Percentiles rank a stretch among this genome's conserved stretches.
Evolutionary conservation across 805 yeast genomes (phyloP).

Genomic region (Barnettozyma populi): DNA sequence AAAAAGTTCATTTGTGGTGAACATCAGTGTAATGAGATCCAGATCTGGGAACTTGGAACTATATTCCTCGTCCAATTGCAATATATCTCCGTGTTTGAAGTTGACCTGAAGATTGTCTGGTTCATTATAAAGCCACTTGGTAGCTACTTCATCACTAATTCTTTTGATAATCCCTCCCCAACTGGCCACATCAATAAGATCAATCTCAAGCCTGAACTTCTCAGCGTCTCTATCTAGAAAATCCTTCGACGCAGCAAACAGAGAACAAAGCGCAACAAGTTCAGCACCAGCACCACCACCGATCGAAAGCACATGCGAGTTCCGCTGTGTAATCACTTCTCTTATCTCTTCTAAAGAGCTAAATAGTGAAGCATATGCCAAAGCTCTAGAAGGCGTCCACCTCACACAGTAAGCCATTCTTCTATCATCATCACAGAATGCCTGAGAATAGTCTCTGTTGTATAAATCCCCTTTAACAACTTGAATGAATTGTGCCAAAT

Average conservation of each 20-base stretch:
- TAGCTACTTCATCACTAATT: slow-evolving; percentile 38
- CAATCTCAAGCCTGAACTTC: slow-evolving; percentile 34
- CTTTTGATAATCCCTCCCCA: slow-evolving; percentile 55
- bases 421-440: slow-evolving; percentile 59
- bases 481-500: slow-evolving; percentile 45
- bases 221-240: slow-evolving; percentile 19
- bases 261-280: slow-evolving; percentile 53
- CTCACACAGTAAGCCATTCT: slow-evolving; percentile 74
- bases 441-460: slow-evolving; percentile 63
- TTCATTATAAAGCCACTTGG: slow-evolving; percentile 49
- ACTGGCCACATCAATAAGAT: slow-evolving; percentile 71
- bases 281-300: slow-evolving; percentile 95
- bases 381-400: slow-evolving; percentile 83
- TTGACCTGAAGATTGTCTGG: slow-evolving; percentile 28
- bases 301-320: slow-evolving; percentile 47
- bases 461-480: slow-evolving; percentile 62
- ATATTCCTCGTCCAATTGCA: slow-evolving; percentile 24
- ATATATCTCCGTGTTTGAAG: slow-evolving; percentile 33
- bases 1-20: slow-evolving; percentile 85
- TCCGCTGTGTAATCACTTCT: slow-evolving; percentile 27
- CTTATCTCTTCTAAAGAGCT: slow-evolving; percentile 41
- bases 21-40: slow-evolving; percentile 63
- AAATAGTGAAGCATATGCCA: slow-evolving; percentile 67
- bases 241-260: slow-evolving; percentile 36
- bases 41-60: slow-evolving; percentile 24